These are phyloP conservation scores for Lactifluus subvellereus DNA, from an alignment of 768 basidiomycete genomes.

Conservation along the genomic window DNA sequence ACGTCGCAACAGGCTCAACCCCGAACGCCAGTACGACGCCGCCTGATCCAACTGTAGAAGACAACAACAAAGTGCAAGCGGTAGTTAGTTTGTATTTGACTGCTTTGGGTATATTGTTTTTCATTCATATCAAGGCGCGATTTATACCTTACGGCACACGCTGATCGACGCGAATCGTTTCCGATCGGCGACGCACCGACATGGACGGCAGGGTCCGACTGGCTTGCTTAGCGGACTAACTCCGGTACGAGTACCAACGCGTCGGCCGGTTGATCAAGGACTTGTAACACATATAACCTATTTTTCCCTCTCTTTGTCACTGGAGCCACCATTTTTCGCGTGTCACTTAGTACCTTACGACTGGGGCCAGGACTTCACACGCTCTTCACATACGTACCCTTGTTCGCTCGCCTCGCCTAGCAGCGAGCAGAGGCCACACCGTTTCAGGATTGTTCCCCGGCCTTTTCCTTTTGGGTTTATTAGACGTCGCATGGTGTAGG, in stretches of 20 bases:
- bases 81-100: neutral
- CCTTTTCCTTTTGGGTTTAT: neutral
- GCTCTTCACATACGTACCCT: neutral
- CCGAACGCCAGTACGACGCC: neutral
- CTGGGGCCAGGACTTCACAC: neutral
- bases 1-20: neutral
- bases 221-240: no score
- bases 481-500: neutral
- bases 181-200: constrained; percentile 10
- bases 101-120: neutral
- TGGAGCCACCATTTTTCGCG: neutral
- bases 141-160: neutral
- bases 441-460: neutral
- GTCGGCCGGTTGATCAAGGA: neutral
- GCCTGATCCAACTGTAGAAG: neutral
- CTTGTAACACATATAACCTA: neutral
- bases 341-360: neutral
- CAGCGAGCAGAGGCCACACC: neutral
- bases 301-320: neutral
- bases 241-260: neutral
- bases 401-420: neutral
- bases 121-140: neutral
- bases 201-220: neutral
- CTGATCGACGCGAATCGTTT: constrained; percentile 17
- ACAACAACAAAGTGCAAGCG: neutral